These are phyloP conservation scores for Odontarrhena argentea DNA, from an alignment of 345 rosid species.

Conservation along the genomic window DNA sequence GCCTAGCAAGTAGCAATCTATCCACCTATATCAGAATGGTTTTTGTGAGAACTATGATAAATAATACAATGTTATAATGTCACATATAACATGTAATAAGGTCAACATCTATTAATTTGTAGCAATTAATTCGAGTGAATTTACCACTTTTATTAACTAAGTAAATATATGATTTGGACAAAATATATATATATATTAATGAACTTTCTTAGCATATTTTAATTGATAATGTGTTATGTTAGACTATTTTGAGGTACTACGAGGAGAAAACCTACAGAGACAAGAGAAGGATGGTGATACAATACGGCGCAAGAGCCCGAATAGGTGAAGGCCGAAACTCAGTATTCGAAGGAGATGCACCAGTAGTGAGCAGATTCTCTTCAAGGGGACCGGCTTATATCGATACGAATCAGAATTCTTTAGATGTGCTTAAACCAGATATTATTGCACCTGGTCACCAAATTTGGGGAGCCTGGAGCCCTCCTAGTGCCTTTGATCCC, in stretches of 20 bases:
- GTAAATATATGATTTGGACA: neutral
- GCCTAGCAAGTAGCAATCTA: too few species aligned
- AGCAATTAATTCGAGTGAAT: conserved; percentile 7
- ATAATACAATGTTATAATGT: neutral
- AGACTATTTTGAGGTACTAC: conserved; percentile 64
- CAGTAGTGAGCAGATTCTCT: conserved; percentile 70
- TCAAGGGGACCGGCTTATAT: conserved; percentile 76
- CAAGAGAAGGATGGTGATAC: conserved; percentile 42
- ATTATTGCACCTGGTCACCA: conserved; percentile 89
- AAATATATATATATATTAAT: too few species aligned
- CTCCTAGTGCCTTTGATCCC: conserved; percentile 66
- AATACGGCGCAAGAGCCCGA: conserved; percentile 55
- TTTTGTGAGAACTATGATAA: too few species aligned
- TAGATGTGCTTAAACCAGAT: conserved; percentile 83
- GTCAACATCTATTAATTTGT: neutral
- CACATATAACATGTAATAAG: neutral
- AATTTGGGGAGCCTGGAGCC: conserved; percentile 96
- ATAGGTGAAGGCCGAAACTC: conserved; percentile 72
- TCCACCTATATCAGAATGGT: too few species aligned
- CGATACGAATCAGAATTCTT: conserved; percentile 46
- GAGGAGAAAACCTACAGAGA: conserved; percentile 56
- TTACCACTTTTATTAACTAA: neutral
- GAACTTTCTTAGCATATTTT: neutral
- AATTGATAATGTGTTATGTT: conserved; percentile 20
- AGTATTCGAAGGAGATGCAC: conserved; percentile 53